Evolutionary conservation across 2,329 filamentous ascomycete genomes (phyloP).

Genomic region (Botrytis cinerea): DNA sequence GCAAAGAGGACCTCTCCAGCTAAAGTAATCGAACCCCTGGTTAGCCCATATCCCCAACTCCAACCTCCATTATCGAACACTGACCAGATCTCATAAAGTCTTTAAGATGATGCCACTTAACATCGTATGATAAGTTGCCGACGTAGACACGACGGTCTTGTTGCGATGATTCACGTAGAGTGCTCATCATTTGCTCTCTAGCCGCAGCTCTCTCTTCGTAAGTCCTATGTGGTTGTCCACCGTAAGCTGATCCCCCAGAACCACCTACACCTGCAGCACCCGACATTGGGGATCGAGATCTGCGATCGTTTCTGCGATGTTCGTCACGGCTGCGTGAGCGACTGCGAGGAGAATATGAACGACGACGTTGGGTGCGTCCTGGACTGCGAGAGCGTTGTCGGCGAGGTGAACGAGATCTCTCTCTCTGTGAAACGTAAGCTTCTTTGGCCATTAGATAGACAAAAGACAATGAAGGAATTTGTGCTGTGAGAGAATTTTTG

Average conservation of each 20-base stretch:
- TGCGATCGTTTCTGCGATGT: conserved; percentile 71
- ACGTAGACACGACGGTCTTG: conserved; percentile 99
- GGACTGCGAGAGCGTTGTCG: conserved; percentile 62
- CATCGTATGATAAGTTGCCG: conserved; percentile 97
- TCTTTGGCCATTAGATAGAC: conserved; percentile 34
- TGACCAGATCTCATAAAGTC: conserved; percentile 99
- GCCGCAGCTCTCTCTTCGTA: conserved; percentile 81
- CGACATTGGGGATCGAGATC: conserved; percentile 87
- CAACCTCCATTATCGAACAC: conserved; percentile 42
- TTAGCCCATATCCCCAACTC: conserved; percentile 45
- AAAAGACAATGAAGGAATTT: conserved; percentile 33
- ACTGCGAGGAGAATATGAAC: conserved; percentile 77
- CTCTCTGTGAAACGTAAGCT: conserved; percentile 61
- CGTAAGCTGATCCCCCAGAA: conserved; percentile 66
- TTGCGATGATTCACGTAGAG: conserved; percentile 89
- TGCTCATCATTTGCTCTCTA: conserved; percentile 96
- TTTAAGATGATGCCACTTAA: conserved; percentile 99
- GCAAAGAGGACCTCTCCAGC: conserved; percentile 99
- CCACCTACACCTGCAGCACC: conserved; percentile 64
- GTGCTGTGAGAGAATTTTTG: conserved; percentile 11
- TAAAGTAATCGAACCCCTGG: conserved; percentile 47
- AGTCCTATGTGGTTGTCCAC: conserved; percentile 69
- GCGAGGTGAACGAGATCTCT: conserved; percentile 83
- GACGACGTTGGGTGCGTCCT: conserved; percentile 66
- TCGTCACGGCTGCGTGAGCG: conserved; percentile 78